Evolutionary conservation across 306 rosid genomes (phyloP), one percentile per base, ranked within the genome.

Genomic region (Hylodesmum podocarpum): DNA sequence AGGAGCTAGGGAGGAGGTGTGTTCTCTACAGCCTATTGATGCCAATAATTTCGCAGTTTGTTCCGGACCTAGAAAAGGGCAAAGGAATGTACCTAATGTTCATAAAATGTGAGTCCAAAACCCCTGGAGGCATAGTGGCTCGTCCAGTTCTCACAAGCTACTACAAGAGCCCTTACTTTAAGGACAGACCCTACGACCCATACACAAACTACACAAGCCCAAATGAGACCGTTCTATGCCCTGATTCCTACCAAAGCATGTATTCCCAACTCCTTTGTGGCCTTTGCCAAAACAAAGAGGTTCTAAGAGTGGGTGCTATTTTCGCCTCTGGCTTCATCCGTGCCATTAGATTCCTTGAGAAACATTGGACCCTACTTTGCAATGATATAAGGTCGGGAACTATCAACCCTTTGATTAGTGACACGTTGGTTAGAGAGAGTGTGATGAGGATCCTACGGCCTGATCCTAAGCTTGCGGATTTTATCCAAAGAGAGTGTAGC

Each of bases 21-120:
- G 33, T 70, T 29, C 70, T 94, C 0, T 87, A 92, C 47, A 87
- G 95, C 81, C 59, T 92, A 0, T 47, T 90, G 72, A 90, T 90
- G 96, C 98, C 98, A 3, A 93, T 94, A 70, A 84, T 94, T 84
- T 90, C 88, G 80, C 95, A 92, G 64, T 88, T 73, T 49, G 77
- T 91, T 3, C 77, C 82, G 16, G 89, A 69, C 13, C 46, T 91
- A 14, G 97, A 94, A 11, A 90, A 87, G 40, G 98, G 98, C 10
- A 94, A 94, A 87, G 98, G 97, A 70, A 90, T 94, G 98, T 92
- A 94, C 79, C 87, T 94, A n/a, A 64, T 89, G 80, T 94, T 94
- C 88, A 67, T 85, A 62, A 94, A 92, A 78, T 85, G 88, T 3
- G 98, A 94, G 82, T 87, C 95, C 5, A 91, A 77, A 73, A 94